Evolutionary conservation across 495 filamentous ascomycete species (phyloP), one percentile per base, ranked within the genome.

Genomic region (Clohesyomyces aquaticus): DNA sequence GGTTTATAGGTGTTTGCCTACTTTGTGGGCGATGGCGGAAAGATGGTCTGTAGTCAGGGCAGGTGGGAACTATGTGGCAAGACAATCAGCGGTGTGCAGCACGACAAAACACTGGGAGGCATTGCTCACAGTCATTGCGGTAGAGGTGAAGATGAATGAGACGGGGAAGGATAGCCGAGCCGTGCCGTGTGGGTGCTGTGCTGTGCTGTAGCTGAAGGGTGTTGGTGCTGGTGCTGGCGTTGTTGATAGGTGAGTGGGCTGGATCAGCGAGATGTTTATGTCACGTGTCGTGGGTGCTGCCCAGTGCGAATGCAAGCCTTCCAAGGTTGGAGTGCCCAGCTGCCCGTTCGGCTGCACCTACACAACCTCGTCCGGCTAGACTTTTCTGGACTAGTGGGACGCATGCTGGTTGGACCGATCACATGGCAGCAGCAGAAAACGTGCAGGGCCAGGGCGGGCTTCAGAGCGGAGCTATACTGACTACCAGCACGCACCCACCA

Each of bases 11-110:
- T n/a, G 23, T 26, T 23, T 22, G 81, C 85, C 60, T 82, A 95
- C 91, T 78, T 91, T 87, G 65, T 80, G 86, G 62, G 89, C 87
- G 72, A 97, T 93, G 76, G 93, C 87, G 76, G 84, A 85, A 56
- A 97, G 84, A 66, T 92, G 85, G 61, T 84, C 83, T 6, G 32
- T 38, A 6, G 32, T 6, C 14, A 38, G 32, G 6, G 32, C 6
- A 14, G 32, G 14, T 14, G 6, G 32, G 6, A 38, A 38, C 32
- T 14, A 38, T n/a, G n/a, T n/a, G n/a, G n/a, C n/a, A n/a, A n/a
- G n/a, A n/a, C n/a, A n/a, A n/a, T n/a, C n/a, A n/a, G n/a, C n/a
- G n/a, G n/a, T n/a, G n/a, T n/a, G n/a, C n/a, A n/a, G n/a, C n/a
- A n/a, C n/a, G n/a, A n/a, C n/a, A n/a, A n/a, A n/a, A n/a, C n/a